phyloP scores from a whole-genome alignment of 306 rosid genomes.

The Ceratonia siliqua region DNA sequence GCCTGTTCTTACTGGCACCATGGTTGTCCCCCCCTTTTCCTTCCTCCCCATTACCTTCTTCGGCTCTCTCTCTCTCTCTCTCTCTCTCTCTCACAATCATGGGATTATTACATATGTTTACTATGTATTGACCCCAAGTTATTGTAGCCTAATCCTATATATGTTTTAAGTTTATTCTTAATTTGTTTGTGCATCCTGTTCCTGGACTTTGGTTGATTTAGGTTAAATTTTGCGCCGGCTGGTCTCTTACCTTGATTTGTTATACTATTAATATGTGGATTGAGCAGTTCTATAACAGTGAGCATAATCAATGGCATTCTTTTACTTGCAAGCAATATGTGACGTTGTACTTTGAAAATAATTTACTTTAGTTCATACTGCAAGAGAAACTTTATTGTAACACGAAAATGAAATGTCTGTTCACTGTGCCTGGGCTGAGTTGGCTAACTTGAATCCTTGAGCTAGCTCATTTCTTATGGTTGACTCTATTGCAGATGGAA shows the following conservation, averaged over 20 bases:
- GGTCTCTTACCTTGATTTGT: background rate
- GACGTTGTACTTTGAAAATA: background rate
- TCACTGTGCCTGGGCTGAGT: background rate
- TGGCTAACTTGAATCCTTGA: background rate
- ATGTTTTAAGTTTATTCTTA: too few relatives aligned
- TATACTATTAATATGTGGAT: background rate
- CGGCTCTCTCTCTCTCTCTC: too few relatives aligned
- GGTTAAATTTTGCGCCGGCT: background rate
- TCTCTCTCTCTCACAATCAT: too few relatives aligned
- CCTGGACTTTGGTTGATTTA: background rate
- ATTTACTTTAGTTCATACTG: background rate
- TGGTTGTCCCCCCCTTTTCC: too few relatives aligned
- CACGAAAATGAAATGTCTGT: background rate
- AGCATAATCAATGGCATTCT: background rate
- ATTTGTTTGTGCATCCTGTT: too few relatives aligned
- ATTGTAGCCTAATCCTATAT: too few relatives aligned
- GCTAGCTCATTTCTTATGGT: background rate
- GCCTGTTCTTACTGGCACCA: too few relatives aligned
- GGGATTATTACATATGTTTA: too few relatives aligned
- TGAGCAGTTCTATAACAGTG: background rate
- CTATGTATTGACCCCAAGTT: too few relatives aligned
- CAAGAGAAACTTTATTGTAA: background rate
- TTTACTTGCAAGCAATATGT: background rate
- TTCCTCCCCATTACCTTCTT: too few relatives aligned
- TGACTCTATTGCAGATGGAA: conserved; percentile 58